Base-by-base conservation (phyloP, 1,284 basidiomycete species). In the Sutorius eximius region DNA sequence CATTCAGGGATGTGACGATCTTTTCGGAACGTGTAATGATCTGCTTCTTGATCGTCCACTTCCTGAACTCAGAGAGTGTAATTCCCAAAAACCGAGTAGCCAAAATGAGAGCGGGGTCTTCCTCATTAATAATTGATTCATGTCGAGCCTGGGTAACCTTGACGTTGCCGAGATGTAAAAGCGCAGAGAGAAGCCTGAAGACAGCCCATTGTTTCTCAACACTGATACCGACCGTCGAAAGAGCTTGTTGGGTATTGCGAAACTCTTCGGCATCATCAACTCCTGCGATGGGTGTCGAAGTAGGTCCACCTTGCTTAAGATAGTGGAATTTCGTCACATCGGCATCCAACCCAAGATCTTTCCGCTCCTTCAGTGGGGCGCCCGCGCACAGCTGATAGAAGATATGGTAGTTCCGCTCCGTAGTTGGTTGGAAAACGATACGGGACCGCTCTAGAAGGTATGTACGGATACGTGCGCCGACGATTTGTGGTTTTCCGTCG, bases 301-400 rank as follows among this genome's bases (percentile, higher is more conserved):
- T 74, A 3, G 93, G 82, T 13, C 96, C 96, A 46, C 97, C 97
- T 71, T 98, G 96, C 65, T 89, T 95, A 57, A 99, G 81, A 68
- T 95, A 99, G 61, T 88, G 83, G 74, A 98, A 99, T 70, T 95
- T 91, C 37, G 85, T 86, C 53, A 91, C 80, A 67, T 96, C 93
- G 8, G 81, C 78, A 59, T 95, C 91, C 42, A 99, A 80, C 6
- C 92, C 94, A 40, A 99, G 83, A 65, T 97, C 93, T 73, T 97
- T 97, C 45, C 93, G 86, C 70, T 99, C 96, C 70, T 97, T 96
- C 24, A 91, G 78, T 2, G 96, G 95, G 5, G 94, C 95, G 51
- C 97, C 97, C 3, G 96, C 92, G 64, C 96, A 94, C n/a, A 99
- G 79, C 72, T 99, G 97, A 74, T 99, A 99, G 79, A 99, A 99